Evolutionary conservation across 2,329 filamentous ascomycete species (phyloP).

Genomic region (Alternaria triticimaculans): DNA sequence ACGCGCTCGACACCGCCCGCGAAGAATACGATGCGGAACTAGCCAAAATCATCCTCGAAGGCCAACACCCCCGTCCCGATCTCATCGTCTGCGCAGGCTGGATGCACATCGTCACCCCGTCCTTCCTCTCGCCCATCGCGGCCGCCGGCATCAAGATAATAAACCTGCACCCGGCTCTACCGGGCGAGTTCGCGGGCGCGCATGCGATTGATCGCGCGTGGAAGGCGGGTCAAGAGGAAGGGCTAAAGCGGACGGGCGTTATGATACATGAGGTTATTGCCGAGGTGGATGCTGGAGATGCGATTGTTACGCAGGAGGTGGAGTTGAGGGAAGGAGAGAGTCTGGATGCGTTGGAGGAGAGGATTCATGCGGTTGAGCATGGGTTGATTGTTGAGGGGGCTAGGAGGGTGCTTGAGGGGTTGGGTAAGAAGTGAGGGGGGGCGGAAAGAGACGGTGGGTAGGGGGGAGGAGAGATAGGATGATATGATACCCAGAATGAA

Average conservation of each 20-base stretch:
- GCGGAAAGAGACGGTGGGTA: not conserved
- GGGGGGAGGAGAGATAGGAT: not conserved
- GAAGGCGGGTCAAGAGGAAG: conserved; percentile 72
- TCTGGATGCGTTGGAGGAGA: conserved; percentile 70
- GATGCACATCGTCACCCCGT: conserved; percentile 80
- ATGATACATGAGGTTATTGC: conserved; percentile 84
- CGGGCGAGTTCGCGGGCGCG: conserved; percentile 77
- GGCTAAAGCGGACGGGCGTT: conserved; percentile 74
- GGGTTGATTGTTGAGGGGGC: conserved; percentile 79
- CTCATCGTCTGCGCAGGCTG: conserved; percentile 81
- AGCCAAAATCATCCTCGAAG: conserved; percentile 68
- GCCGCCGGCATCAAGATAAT: conserved; percentile 71
- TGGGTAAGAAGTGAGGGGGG: conserved; percentile 21
- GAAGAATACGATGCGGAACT: conserved; percentile 77
- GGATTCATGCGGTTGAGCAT: conserved; percentile 80
- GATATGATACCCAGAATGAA: conserved; percentile 10
- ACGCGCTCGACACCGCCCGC: conserved; percentile 62
- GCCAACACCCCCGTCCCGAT: conserved; percentile 62
- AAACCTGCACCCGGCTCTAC: conserved; percentile 80
- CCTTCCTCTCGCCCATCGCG: conserved; percentile 73
- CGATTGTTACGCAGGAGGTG: conserved; percentile 75
- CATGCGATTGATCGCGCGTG: conserved; percentile 80
- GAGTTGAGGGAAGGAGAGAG: conserved; percentile 63
- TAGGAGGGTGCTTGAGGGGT: conserved; percentile 54
- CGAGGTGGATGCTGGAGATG: conserved; percentile 80